Conservation (phyloP, 495 filamentous ascomycete genomes). For the Penicillium soppii region DNA sequence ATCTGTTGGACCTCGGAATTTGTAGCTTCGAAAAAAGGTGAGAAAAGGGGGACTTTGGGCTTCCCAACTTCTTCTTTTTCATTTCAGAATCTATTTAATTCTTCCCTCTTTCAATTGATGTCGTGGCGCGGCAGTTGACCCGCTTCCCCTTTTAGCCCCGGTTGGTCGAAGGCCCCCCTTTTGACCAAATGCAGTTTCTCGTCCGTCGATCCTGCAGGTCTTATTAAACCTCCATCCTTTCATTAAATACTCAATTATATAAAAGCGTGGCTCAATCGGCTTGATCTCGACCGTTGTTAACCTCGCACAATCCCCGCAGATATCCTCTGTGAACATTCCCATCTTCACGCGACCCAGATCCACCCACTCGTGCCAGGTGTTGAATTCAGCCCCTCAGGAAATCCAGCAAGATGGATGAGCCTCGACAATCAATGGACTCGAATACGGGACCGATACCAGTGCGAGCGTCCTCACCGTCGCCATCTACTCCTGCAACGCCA, state of each 20-base stretch:
- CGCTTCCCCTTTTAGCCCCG: constrained; percentile 23
- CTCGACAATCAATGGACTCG: constrained; percentile 22
- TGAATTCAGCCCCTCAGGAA: neutral
- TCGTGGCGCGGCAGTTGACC: constrained; percentile 12
- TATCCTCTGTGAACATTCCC: neutral
- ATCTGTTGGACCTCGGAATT: neutral
- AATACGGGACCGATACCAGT: constrained; percentile 26
- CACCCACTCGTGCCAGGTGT: neutral
- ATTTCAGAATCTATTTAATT: neutral
- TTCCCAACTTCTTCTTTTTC: no score
- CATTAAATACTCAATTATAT: constrained; percentile 8
- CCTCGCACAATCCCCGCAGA: neutral
- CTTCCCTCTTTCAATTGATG: constrained; percentile 3
- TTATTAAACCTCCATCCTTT: constrained; percentile 26
- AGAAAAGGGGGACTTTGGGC: no score
- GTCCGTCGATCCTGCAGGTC: constrained; percentile 26
- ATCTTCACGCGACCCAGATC: constrained; percentile 4
- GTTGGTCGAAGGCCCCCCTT: constrained; percentile 23
- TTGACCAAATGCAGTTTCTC: constrained; percentile 30
- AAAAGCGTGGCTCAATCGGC: constrained; percentile 3
- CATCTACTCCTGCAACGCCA: constrained; percentile 57
- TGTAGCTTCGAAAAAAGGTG: no score
- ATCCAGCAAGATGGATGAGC: constrained; percentile 31
- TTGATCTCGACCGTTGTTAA: neutral
- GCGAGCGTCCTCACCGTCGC: constrained; percentile 58